These are phyloP conservation scores for Darksidea phi DNA, from an alignment of 495 filamentous ascomycete genomes.

Conservation along the genomic window DNA sequence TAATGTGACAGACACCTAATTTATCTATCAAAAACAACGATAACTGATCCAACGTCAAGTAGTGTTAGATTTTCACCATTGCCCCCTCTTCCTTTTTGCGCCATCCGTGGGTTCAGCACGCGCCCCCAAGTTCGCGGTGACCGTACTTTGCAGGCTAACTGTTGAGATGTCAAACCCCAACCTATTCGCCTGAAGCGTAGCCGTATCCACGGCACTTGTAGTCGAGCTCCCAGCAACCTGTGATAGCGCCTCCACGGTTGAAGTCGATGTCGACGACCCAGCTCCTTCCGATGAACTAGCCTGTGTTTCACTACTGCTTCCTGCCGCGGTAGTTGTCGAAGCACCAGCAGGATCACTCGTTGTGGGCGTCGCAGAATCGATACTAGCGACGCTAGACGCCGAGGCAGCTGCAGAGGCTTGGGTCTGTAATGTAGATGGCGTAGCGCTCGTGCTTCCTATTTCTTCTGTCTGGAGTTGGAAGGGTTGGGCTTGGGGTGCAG, in stretches of 20 bases:
- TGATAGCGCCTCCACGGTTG: background rate
- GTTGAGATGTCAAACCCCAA: slow-evolving; percentile 33
- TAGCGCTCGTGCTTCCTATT: slow-evolving; percentile 9
- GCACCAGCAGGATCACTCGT: background rate
- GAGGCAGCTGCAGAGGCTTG: background rate
- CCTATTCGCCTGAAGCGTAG: background rate
- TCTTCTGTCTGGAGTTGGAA: slow-evolving; percentile 27
- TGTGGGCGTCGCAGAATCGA: slow-evolving; percentile 12
- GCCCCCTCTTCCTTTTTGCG: no score
- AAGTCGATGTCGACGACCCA: background rate
- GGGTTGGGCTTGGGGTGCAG: slow-evolving; percentile 12
- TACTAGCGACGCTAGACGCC: background rate
- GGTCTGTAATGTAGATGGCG: slow-evolving; percentile 19
- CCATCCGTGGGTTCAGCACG: background rate
- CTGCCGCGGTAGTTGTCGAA: background rate
- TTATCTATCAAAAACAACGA: no score
- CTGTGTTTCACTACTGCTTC: background rate
- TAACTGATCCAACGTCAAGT: no score
- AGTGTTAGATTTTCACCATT: no score
- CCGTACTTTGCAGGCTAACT: slow-evolving; percentile 26
- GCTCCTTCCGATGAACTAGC: background rate
- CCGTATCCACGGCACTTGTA: background rate
- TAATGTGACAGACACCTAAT: no score
- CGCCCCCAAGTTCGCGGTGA: slow-evolving; percentile 27
- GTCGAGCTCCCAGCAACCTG: background rate